Conservation (phyloP, 148 eudicot genomes). For the Drosera capensis region DNA sequence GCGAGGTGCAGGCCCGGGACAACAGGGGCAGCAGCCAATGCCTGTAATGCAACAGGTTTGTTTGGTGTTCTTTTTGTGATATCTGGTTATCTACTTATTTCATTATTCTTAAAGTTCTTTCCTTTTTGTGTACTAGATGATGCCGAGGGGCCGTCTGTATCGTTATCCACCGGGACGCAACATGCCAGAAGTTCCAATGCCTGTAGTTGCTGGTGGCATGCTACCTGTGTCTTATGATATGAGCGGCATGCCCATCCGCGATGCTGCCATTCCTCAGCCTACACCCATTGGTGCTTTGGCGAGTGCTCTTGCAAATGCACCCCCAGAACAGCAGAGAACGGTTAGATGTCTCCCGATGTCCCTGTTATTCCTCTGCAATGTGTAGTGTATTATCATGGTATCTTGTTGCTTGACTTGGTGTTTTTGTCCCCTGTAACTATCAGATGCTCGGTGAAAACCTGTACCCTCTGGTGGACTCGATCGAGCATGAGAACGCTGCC, state of each 20-base stretch:
- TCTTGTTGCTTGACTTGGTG: too few relatives aligned
- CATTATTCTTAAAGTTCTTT: conserved; percentile 21
- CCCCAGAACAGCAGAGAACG: conserved; percentile 8
- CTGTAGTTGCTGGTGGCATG: conserved; percentile 15
- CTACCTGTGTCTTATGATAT: conserved; percentile 6
- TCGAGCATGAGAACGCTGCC: conserved; percentile 6
- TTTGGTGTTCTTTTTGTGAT: not conserved
- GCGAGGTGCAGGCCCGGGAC: conserved; percentile 55
- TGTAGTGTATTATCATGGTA: not conserved
- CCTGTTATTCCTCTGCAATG: not conserved
- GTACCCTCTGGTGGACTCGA: conserved; percentile 9
- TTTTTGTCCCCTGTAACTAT: not conserved
- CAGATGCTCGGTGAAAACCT: conserved; percentile 7
- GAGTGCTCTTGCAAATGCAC: conserved; percentile 8
- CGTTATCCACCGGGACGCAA: conserved; percentile 49
- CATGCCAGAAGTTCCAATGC: conserved; percentile 25
- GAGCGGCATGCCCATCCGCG: conserved; percentile 11
- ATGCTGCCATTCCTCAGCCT: conserved; percentile 4
- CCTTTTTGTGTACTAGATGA: conserved; percentile 18
- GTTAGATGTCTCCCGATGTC: not conserved
- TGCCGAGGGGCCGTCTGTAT: conserved; percentile 44
- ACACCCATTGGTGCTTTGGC: conserved; percentile 7
- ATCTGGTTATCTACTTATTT: too few relatives aligned
- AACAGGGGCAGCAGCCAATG: conserved; percentile 68
- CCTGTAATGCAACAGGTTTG: conserved; percentile 80